These are phyloP conservation scores for Euphorbia peplus DNA, from an alignment of 345 rosid species.

Conservation along the genomic window DNA sequence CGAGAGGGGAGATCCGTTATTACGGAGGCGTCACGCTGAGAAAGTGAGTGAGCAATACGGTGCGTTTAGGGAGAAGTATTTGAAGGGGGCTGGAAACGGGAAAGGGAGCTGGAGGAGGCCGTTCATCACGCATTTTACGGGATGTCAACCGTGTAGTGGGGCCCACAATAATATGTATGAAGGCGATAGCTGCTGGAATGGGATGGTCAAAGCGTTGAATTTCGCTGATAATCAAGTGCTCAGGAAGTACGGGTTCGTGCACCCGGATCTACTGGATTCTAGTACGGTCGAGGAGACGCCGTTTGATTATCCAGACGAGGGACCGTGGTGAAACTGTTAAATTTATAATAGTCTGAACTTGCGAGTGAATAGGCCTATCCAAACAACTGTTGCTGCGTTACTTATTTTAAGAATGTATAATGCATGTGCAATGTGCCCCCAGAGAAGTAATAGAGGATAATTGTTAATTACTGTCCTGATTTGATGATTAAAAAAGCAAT, in stretches of 20 bases:
- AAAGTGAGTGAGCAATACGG: slow-evolving; percentile 73
- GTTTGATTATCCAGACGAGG: slow-evolving; percentile 79
- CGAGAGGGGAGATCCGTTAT: slow-evolving; percentile 39
- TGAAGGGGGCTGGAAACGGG: slow-evolving; percentile 50
- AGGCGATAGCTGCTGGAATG: slow-evolving; percentile 70
- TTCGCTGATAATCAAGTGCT: slow-evolving; percentile 97
- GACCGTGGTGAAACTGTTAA: slow-evolving; percentile 51
- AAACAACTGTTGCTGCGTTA: no score
- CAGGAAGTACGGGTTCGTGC: slow-evolving; percentile 71
- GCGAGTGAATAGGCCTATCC: no score
- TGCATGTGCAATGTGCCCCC: neutral
- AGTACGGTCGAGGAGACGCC: slow-evolving; percentile 51
- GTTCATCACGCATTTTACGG: slow-evolving; percentile 85
- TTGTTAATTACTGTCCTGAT: neutral
- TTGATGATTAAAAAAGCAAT: neutral
- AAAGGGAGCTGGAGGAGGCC: slow-evolving; percentile 69
- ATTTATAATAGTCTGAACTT: no score
- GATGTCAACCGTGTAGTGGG: slow-evolving; percentile 95
- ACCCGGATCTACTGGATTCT: slow-evolving; percentile 58
- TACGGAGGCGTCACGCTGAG: slow-evolving; percentile 85
- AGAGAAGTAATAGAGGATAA: no score
- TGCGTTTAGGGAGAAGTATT: slow-evolving; percentile 49
- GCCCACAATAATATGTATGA: slow-evolving; percentile 70
- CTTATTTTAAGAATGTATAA: neutral
- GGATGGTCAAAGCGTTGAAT: slow-evolving; percentile 81